Evolutionary conservation across 2,329 filamentous ascomycete genomes (phyloP).

Genomic region (Ophiobolus disseminans): DNA sequence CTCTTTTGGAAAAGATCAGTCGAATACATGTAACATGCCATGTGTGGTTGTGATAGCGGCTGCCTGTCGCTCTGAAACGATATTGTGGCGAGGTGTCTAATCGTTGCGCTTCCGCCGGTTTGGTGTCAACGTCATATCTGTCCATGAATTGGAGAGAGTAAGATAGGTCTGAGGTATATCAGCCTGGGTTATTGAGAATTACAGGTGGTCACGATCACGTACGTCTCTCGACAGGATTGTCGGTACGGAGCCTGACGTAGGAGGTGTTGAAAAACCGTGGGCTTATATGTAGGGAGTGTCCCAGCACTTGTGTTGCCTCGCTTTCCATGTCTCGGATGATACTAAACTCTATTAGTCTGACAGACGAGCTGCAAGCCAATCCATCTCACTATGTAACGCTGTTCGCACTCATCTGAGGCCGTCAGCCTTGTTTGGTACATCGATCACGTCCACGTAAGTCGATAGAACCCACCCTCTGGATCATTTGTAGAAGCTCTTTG

Average conservation of each 20-base stretch:
- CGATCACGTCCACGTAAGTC: neutral
- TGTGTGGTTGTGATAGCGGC: neutral
- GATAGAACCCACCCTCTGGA: neutral
- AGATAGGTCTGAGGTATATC: neutral
- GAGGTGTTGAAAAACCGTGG: conserved; percentile 15
- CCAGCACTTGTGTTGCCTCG: conserved; percentile 15
- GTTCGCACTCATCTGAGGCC: neutral
- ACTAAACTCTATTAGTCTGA: conserved; percentile 1
- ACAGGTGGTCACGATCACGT: neutral
- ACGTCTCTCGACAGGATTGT: conserved; percentile 1
- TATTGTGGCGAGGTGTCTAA: neutral
- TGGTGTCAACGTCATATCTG: neutral
- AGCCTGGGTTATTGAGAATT: neutral
- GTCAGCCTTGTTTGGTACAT: neutral
- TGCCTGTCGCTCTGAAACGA: conserved; percentile 1
- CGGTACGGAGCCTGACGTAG: neutral
- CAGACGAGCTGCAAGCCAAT: neutral
- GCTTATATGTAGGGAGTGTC: conserved; percentile 9
- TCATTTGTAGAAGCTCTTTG: neutral
- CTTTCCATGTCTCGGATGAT: conserved; percentile 10
- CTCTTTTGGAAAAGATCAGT: neutral
- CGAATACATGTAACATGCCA: conserved; percentile 10
- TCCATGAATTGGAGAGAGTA: conserved; percentile 11
- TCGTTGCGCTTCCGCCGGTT: neutral
- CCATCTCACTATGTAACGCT: conserved; percentile 3